Conservation (phyloP, 2,329 filamentous ascomycete species). For the Pezizomycotina sp. region DNA sequence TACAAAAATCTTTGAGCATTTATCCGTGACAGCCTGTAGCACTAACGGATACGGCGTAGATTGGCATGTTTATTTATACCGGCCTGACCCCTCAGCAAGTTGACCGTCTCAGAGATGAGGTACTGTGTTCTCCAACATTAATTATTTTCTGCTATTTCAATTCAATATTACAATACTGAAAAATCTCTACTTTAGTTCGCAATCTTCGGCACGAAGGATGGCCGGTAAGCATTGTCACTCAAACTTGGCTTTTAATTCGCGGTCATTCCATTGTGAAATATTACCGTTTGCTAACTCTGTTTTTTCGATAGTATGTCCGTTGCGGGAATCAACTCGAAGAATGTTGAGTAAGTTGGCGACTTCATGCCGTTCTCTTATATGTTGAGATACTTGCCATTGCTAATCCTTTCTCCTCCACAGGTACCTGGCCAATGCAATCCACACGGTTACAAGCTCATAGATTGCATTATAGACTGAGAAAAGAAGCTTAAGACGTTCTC, state of each 20-base stretch:
- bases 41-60: slow-evolving; percentile 29
- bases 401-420: slow-evolving; percentile 27
- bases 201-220: no score
- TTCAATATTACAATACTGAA: no score
- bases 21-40: neutral
- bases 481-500: no score
- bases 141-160: no score
- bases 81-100: slow-evolving; percentile 62
- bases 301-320: slow-evolving; percentile 67
- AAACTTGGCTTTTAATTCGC: no score
- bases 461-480: neutral
- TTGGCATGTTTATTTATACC: slow-evolving; percentile 95
- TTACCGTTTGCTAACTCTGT: no score
- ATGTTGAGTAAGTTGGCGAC: slow-evolving; percentile 38
- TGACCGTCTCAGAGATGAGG: slow-evolving; percentile 13
- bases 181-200: no score
- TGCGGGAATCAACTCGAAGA: slow-evolving; percentile 63
- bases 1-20: neutral
- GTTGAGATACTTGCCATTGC: neutral
- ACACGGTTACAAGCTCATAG: slow-evolving; percentile 40
- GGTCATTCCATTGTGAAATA: no score
- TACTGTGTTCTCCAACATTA: no score
- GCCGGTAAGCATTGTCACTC: no score
- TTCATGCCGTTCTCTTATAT: neutral
- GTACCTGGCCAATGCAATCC: slow-evolving; percentile 67